Conservation (phyloP, 2,329 filamentous ascomycete genomes). For the Ophiostoma montium region DNA sequence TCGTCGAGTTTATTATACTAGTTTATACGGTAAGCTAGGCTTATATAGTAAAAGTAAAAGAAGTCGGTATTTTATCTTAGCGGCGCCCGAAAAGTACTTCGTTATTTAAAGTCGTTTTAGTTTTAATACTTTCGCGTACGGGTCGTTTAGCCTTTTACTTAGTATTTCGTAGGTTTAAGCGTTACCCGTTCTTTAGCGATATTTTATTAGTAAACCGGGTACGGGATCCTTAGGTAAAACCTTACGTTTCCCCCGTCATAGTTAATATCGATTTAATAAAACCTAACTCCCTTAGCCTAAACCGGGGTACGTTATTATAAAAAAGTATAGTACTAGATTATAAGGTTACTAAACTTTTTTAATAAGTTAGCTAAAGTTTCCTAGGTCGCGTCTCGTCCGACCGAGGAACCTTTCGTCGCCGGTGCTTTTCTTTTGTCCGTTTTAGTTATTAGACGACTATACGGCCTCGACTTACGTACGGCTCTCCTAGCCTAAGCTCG, state of each 20-base stretch:
- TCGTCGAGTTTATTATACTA: not conserved
- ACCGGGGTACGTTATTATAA: not conserved
- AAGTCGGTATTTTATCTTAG: not conserved
- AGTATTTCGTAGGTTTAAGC: not conserved
- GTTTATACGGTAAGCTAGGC: not conserved
- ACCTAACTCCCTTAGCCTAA: not conserved
- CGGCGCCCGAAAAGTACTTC: not conserved
- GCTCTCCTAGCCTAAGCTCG: too few species aligned
- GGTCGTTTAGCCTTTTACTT: not conserved
- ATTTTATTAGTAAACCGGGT: not conserved
- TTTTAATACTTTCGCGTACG: too few species aligned
- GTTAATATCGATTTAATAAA: not conserved
- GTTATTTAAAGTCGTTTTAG: not conserved
- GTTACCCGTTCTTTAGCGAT: not conserved
- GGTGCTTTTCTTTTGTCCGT: too few species aligned
- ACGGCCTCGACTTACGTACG: too few species aligned
- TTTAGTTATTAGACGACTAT: too few species aligned
- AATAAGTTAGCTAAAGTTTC: too few species aligned
- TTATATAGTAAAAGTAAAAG: not conserved
- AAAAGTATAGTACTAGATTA: too few species aligned
- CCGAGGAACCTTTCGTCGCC: too few species aligned
- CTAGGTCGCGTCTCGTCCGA: too few species aligned
- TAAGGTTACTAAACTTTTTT: too few species aligned
- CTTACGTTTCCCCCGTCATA: too few species aligned
- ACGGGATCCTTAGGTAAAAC: not conserved